phyloP scores from a whole-genome alignment of 2,329 filamentous ascomycete genomes.

The Xylaria multiplex region DNA sequence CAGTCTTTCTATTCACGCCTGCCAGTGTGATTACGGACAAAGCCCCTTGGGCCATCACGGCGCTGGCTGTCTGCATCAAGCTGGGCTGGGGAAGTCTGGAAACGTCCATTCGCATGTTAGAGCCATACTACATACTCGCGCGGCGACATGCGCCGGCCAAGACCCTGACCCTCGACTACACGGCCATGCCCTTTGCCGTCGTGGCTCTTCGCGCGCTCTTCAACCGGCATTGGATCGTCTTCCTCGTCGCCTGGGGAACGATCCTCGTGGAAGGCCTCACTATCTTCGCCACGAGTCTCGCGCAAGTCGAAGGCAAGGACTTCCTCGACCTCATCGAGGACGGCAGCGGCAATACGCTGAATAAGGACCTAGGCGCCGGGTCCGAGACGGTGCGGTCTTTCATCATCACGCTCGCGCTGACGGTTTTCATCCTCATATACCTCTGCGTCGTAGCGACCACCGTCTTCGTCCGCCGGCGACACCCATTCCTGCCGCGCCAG shows the following conservation, averaged over 20 bases:
- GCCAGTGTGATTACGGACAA: slow-evolving; percentile 66
- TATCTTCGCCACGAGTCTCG: slow-evolving; percentile 73
- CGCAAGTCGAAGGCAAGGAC: slow-evolving; percentile 69
- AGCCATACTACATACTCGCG: slow-evolving; percentile 78
- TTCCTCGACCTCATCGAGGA: slow-evolving; percentile 57
- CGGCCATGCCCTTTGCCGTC: slow-evolving; percentile 74
- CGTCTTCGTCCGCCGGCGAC: slow-evolving; percentile 70
- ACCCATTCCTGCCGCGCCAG: slow-evolving; percentile 79
- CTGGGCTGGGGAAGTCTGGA: slow-evolving; percentile 75
- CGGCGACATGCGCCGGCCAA: slow-evolving; percentile 71
- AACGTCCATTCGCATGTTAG: slow-evolving; percentile 75
- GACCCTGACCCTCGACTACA: slow-evolving; percentile 77
- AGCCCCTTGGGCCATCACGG: slow-evolving; percentile 73
- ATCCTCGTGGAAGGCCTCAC: slow-evolving; percentile 79
- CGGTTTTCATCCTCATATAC: slow-evolving; percentile 72
- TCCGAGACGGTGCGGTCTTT: slow-evolving; percentile 73
- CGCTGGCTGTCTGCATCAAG: slow-evolving; percentile 72
- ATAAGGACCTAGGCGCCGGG: slow-evolving; percentile 58
- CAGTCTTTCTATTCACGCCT: slow-evolving; percentile 69
- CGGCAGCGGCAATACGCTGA: slow-evolving; percentile 30
- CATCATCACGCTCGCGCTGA: slow-evolving; percentile 70
- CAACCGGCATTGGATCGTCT: slow-evolving; percentile 73
- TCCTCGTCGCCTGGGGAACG: slow-evolving; percentile 75
- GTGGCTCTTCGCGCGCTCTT: slow-evolving; percentile 69
- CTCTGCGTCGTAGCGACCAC: slow-evolving; percentile 68